Conservation (phyloP, 2,329 filamentous ascomycete species). For the Pestalotiopsis fici region DNA sequence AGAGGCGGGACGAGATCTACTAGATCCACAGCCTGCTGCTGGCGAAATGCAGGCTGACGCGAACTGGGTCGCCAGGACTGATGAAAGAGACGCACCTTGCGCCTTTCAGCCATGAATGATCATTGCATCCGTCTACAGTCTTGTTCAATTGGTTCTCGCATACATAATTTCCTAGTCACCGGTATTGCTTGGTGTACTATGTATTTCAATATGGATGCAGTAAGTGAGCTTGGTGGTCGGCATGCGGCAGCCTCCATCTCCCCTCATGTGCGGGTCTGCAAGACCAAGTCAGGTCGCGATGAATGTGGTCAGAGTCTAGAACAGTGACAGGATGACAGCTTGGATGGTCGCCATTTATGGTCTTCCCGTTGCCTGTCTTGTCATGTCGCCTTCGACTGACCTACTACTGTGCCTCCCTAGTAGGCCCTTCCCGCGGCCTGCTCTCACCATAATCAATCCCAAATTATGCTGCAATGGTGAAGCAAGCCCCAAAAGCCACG, state of each 20-base stretch:
- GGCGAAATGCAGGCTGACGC: background rate
- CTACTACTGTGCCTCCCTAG: too few relatives aligned
- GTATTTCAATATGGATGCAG: background rate
- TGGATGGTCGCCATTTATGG: background rate
- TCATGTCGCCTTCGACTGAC: too few relatives aligned
- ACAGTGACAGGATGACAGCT: background rate
- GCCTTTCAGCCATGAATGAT: background rate
- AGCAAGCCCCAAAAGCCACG: background rate
- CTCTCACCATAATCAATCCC: background rate
- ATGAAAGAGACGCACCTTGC: background rate
- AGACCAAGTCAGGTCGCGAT: background rate
- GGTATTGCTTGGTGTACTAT: background rate
- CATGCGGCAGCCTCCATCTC: background rate
- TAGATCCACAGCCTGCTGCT: conserved; percentile 4
- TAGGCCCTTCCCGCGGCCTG: background rate
- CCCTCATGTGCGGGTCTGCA: background rate
- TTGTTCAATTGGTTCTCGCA: background rate
- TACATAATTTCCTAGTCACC: background rate
- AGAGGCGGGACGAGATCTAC: background rate
- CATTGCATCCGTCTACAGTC: background rate
- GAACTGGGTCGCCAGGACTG: background rate
- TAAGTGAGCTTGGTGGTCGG: background rate
- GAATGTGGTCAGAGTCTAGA: background rate
- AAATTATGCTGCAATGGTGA: background rate
- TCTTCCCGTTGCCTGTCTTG: too few relatives aligned